phyloP scores from a whole-genome alignment of 1,284 basidiomycete species.

The Rugiboletus extremiorientalis region DNA sequence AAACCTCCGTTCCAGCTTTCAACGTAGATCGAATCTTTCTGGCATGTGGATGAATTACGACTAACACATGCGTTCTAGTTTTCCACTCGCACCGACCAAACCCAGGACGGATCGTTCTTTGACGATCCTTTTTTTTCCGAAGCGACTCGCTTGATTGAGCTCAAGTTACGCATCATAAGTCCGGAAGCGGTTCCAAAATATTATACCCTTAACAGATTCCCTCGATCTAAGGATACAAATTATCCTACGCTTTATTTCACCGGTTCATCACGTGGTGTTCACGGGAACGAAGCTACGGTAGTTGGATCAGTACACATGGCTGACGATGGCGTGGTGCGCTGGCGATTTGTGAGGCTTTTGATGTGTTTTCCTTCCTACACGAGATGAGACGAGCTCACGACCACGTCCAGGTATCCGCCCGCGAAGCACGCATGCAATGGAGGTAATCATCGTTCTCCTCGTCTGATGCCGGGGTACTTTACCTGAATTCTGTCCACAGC shows the following conservation, averaged over 20 bases:
- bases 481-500: slow-evolving; percentile 22
- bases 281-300: slow-evolving; percentile 46
- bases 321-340: slow-evolving; percentile 52
- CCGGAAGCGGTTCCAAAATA: slow-evolving; percentile 30
- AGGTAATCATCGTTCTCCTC: slow-evolving; percentile 38
- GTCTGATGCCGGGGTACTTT: background rate
- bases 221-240: slow-evolving; percentile 22
- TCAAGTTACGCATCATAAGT: slow-evolving; percentile 50
- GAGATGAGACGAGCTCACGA: slow-evolving; percentile 3
- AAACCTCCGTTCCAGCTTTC: slow-evolving; percentile 45
- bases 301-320: slow-evolving; percentile 59
- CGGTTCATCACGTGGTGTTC: slow-evolving; percentile 47
- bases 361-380: background rate
- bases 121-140: slow-evolving; percentile 56
- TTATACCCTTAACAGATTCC: slow-evolving; percentile 22
- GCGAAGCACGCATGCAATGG: slow-evolving; percentile 52
- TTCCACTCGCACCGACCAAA: slow-evolving; percentile 32
- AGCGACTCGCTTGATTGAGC: slow-evolving; percentile 59
- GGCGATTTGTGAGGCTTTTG: slow-evolving; percentile 57
- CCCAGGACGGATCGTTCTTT: slow-evolving; percentile 51
- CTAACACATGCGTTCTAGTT: slow-evolving; percentile 35
- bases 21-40: slow-evolving; percentile 47
- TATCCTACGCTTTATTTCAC: slow-evolving; percentile 55
- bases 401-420: slow-evolving; percentile 47
- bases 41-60: background rate